Base-by-base conservation (phyloP, 1,284 basidiomycete genomes). In the Cryptococcus maquisensis region DNA sequence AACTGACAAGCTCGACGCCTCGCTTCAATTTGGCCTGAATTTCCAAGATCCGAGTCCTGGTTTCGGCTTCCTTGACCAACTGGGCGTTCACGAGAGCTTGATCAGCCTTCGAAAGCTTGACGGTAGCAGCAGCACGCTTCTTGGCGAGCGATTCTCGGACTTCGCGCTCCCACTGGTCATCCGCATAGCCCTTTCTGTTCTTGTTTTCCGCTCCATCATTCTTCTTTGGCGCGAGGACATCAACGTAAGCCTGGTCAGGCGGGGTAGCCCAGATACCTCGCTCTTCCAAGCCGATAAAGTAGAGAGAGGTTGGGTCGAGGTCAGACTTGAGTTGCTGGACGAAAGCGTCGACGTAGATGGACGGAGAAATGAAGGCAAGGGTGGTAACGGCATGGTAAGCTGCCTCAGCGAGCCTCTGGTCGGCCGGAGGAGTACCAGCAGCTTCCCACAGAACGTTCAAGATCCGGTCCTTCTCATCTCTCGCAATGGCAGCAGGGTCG, bases 101-200 rank as follows among this genome's bases (percentile, higher is more conserved):
- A 55, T 95, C 90, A 60, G 87, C 85, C 70, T 93, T 96, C 2
- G 87, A 89, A 3, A 96, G 73, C 4, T 81, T 80, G 1, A 79
- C 66, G 0, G 80, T 73, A 1, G 77, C 75, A 0, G 80, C 73
- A 2, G 77, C 75, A 67, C 84, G 78, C 56, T 76, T 71, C 58
- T 78, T 83, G 7, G 88, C 87, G 0, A 96, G 79, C 0, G 86
- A 84, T 64, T 87, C 86, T 10, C 92, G 83, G n/a, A 95, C 79
- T 60, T 97, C 91, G 28, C 86, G 86, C 62, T 98, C 94, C 93
- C 93, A 98, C 66, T 89, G 86, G 13, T 88, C 86, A 24, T 93
- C 86, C 43, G 89, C 90, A 13, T 87, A 84, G 57, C 85, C 86
- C 64, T 94, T 95, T 36, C 90, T 87, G 72, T 93, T 94, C 63